Conservation (phyloP, 768 basidiomycete species). For the Terana coerulea region DNA sequence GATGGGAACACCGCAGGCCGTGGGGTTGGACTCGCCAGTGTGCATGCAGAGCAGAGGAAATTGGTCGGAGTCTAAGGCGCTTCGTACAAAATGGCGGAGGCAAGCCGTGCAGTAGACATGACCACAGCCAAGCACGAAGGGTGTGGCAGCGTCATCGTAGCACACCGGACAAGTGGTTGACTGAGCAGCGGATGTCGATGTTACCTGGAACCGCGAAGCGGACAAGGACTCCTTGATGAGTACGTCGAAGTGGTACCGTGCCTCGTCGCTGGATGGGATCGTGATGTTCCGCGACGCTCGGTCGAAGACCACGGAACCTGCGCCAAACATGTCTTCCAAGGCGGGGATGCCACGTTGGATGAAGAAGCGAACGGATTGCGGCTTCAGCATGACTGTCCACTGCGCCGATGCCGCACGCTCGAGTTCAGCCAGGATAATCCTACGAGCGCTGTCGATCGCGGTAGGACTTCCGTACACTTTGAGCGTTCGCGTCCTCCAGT, state of each 20-base stretch:
- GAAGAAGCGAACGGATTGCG: slow-evolving; percentile 44
- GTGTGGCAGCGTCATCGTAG: slow-evolving; percentile 38
- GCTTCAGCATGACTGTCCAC: slow-evolving; percentile 36
- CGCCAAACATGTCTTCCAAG: slow-evolving; percentile 50
- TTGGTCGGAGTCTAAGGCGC: slow-evolving; percentile 34
- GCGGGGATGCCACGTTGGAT: slow-evolving; percentile 46
- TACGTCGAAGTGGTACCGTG: slow-evolving; percentile 40
- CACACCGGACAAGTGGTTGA: slow-evolving; percentile 63
- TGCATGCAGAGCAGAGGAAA: slow-evolving; percentile 27
- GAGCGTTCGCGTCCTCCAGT: slow-evolving; percentile 42
- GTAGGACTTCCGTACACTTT: slow-evolving; percentile 42
- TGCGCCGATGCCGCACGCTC: slow-evolving; percentile 45
- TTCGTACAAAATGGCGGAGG: slow-evolving; percentile 42
- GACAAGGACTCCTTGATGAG: slow-evolving; percentile 46
- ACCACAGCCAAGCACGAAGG: slow-evolving; percentile 41
- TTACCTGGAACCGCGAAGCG: too few species aligned
- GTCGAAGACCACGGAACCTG: slow-evolving; percentile 48
- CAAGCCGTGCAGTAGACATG: slow-evolving; percentile 50
- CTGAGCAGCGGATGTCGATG: too few species aligned
- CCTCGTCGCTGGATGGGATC: slow-evolving; percentile 55
- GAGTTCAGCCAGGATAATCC: slow-evolving; percentile 44
- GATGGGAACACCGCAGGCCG: too few species aligned
- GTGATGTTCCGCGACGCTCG: slow-evolving; percentile 39
- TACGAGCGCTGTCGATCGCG: slow-evolving; percentile 39
- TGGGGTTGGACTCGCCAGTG: too few species aligned